Evolutionary conservation across 495 filamentous ascomycete species (phyloP).

Genomic region (Lepidopterella palustris): DNA sequence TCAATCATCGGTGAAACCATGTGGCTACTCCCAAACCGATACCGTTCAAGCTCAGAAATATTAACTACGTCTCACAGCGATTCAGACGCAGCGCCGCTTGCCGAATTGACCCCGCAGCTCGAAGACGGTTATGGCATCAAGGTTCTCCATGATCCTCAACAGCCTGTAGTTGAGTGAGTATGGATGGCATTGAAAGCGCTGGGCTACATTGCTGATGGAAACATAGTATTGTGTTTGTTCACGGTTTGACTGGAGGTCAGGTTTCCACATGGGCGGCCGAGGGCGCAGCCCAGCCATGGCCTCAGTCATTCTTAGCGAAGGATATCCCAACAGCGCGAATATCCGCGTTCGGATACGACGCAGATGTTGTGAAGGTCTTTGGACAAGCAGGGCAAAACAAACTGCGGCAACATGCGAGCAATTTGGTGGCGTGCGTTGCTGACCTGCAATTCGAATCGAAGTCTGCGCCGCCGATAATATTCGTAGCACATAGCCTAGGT

Average conservation of each 20-base stretch:
- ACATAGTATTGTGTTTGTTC: conserved; percentile 15
- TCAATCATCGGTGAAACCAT: neutral
- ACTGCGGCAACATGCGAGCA: conserved; percentile 2
- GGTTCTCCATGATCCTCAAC: neutral
- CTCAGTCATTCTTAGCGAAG: conserved; percentile 3
- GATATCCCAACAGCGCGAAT: conserved; percentile 14
- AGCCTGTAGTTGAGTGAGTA: neutral
- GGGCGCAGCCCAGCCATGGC: neutral
- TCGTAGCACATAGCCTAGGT: conserved; percentile 13
- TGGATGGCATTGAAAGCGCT: neutral
- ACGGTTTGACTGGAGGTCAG: conserved; percentile 17
- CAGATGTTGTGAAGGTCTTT: conserved; percentile 4
- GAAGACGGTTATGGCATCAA: neutral
- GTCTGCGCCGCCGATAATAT: conserved; percentile 4
- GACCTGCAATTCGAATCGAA: neutral
- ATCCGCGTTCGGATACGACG: conserved; percentile 19
- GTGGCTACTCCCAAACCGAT: neutral
- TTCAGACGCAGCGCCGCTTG: neutral
- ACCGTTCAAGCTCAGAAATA: neutral
- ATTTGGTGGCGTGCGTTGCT: neutral
- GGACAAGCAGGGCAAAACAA: neutral
- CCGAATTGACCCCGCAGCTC: neutral
- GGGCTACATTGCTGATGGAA: neutral
- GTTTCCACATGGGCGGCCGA: conserved; percentile 9
- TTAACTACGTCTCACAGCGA: neutral